Evolutionary conservation across 805 yeast genomes (phyloP).

Genomic region (Pichia nanzhaoensis): DNA sequence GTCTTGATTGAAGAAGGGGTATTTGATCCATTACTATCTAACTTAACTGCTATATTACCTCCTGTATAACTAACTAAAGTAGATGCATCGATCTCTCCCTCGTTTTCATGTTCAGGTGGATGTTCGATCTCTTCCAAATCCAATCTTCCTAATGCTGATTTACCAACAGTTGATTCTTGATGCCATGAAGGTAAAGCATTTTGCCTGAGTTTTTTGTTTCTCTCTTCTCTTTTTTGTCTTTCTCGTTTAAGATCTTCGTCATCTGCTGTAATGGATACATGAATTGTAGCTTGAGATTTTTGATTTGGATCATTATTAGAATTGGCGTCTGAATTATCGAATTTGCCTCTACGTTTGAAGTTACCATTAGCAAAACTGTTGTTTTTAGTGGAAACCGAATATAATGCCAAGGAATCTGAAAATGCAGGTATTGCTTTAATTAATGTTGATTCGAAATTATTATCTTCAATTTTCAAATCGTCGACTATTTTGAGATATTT

Average conservation of each 20-base stretch:
- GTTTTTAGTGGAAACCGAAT: conserved; percentile 47
- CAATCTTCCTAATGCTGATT: conserved; percentile 47
- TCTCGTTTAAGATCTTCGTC: conserved; percentile 67
- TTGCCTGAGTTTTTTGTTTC: conserved; percentile 69
- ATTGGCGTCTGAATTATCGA: conserved; percentile 12
- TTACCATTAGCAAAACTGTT: neutral
- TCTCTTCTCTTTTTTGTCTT: conserved; percentile 57
- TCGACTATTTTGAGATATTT: conserved; percentile 76
- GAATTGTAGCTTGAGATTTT: conserved; percentile 74
- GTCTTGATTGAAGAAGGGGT: neutral
- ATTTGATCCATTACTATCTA: neutral
- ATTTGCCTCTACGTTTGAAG: conserved; percentile 17
- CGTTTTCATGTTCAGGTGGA: conserved; percentile 8
- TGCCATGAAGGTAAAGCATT: conserved; percentile 98
- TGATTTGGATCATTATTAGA: conserved; percentile 26
- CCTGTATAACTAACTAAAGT: neutral
- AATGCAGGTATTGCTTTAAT: conserved; percentile 82
- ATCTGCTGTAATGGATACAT: conserved; percentile 82
- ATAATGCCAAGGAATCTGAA: conserved; percentile 60
- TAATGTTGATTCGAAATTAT: conserved; percentile 80
- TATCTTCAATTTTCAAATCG: conserved; percentile 74
- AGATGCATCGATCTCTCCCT: neutral
- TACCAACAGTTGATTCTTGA: conserved; percentile 81
- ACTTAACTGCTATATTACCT: neutral
- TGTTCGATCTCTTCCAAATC: conserved; percentile 42